Evolutionary conservation across 306 rosid species (phyloP).

Genomic region (Carpinus fangiana): DNA sequence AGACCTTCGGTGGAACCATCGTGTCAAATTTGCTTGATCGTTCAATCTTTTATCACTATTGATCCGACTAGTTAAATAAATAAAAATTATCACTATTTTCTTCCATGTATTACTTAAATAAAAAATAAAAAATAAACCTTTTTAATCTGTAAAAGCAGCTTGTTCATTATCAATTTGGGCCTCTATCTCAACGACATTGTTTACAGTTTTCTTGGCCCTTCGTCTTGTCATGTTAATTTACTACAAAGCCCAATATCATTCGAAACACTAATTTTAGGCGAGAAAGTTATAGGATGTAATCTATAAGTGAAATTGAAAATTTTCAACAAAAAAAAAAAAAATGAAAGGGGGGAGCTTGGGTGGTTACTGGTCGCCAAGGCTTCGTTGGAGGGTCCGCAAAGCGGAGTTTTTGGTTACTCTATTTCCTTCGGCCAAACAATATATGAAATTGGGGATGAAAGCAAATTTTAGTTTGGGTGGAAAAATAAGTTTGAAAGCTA

Average conservation of each 20-base stretch:
- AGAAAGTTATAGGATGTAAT: not conserved
- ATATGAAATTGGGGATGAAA: too few species aligned
- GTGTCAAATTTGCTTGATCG: too few species aligned
- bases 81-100: too few species aligned
- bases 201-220: too few species aligned
- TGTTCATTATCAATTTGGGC: constrained; percentile 27
- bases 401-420: not conserved
- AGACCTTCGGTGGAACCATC: too few species aligned
- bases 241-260: too few species aligned
- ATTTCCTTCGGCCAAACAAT: not conserved
- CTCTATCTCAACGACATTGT: constrained; percentile 34
- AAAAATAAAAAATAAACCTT: constrained; percentile 36
- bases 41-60: too few species aligned
- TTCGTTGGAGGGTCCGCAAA: not conserved
- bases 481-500: too few species aligned
- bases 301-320: not conserved
- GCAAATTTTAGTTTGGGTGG: too few species aligned
- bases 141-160: constrained; percentile 46
- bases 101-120: not conserved
- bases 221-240: constrained; percentile 51
- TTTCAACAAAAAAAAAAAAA: not conserved
- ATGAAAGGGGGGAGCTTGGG: too few species aligned
- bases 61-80: too few species aligned
- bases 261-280: not conserved
- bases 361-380: not conserved